These are phyloP conservation scores for Talaromyces ruber DNA, from an alignment of 495 filamentous ascomycete species.

Conservation along the genomic window DNA sequence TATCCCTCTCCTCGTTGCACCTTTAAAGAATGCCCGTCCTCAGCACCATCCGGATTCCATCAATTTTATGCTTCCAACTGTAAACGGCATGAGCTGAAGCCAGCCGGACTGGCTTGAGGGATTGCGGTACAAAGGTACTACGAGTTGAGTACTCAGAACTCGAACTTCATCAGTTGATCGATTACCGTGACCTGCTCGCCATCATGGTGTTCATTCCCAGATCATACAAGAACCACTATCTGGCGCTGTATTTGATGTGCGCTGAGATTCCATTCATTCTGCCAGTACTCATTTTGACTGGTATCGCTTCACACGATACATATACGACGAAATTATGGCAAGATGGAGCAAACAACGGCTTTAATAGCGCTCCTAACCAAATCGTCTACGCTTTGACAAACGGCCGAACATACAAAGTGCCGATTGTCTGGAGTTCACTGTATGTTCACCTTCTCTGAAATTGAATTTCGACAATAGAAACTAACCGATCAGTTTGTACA, in stretches of 20 bases:
- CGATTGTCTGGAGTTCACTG: conserved; percentile 78
- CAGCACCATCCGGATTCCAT: not conserved
- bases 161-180: not conserved
- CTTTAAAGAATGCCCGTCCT: not conserved
- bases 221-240: conserved; percentile 56
- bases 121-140: not conserved
- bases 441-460: conserved; percentile 37
- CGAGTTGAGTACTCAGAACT: not conserved
- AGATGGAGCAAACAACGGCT: conserved; percentile 67
- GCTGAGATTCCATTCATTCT: conserved; percentile 64
- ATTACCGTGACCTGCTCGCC: not conserved
- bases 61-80: not conserved
- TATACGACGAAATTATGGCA: conserved; percentile 77
- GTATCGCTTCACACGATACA: conserved; percentile 69
- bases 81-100: conserved; percentile 6
- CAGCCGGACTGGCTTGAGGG: conserved; percentile 9
- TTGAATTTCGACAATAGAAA: conserved; percentile 8
- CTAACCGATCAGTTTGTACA: conserved; percentile 51
- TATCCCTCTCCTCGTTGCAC: not conserved
- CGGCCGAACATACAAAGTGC: conserved; percentile 53
- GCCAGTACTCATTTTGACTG: conserved; percentile 66
- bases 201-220: conserved; percentile 35
- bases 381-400: conserved; percentile 73
- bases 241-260: conserved; percentile 57
- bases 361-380: conserved; percentile 72